phyloP scores from a whole-genome alignment of 257 asterid genomes.

The Solanum sitiens region DNA sequence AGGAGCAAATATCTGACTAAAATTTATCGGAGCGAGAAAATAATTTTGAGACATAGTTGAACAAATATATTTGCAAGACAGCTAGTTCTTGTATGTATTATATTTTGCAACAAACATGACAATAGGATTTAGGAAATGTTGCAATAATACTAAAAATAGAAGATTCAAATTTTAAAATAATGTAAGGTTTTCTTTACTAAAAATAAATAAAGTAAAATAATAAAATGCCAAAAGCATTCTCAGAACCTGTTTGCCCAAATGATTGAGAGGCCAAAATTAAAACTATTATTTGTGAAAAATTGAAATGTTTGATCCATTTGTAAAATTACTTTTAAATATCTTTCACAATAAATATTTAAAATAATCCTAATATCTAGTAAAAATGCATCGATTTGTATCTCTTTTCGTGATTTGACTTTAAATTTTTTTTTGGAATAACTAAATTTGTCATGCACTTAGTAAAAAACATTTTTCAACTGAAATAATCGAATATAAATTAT shows the following conservation, averaged over 20 bases:
- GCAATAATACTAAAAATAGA: background rate
- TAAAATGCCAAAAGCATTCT: background rate
- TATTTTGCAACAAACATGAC: background rate
- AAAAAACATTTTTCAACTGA: background rate
- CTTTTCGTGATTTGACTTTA: background rate
- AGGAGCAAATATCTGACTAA: background rate
- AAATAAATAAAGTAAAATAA: background rate
- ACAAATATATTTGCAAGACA: background rate
- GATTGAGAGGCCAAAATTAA: background rate
- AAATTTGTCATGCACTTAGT: background rate
- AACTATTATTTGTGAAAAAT: background rate
- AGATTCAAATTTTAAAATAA: background rate
- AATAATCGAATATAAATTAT: too few species aligned
- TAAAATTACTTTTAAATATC: background rate
- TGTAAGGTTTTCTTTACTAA: background rate
- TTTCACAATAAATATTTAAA: background rate
- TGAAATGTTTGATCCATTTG: background rate
- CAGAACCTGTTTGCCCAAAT: background rate
- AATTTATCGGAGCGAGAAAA: too few species aligned
- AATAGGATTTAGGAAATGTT: background rate
- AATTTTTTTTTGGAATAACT: too few species aligned
- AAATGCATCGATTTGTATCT: background rate
- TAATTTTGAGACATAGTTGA: background rate
- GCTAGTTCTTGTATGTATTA: background rate
- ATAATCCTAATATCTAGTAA: background rate